Base-by-base conservation (phyloP, 129 eudicot species). In the carrot (Daucus carota) region DNA sequence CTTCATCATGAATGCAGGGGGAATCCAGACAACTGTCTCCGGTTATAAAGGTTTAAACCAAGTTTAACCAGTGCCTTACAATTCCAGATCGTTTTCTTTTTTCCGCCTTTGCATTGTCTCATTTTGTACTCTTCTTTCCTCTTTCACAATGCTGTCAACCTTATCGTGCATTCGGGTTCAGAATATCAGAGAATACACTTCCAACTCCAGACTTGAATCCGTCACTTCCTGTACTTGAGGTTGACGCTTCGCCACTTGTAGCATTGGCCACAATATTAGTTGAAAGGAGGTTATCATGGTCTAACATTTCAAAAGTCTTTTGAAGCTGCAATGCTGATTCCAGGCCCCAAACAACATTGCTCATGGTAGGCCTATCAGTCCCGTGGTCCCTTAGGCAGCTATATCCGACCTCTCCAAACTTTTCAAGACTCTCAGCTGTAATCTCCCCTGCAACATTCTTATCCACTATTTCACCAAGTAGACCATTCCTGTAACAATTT, bases 311-410 rank as follows among this genome's bases (percentile, higher is more conserved):
- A 18, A 1, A 8, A 12, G 72, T 5, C 72, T 66, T 43, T 66
- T 66, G 72, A 4, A 66, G 72, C 72, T 66, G 72, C 72, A 66
- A 33, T 66, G 72, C 72, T 32, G 16, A 0, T 17, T 66, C 72
- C 4, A 66, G 72, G 43, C 72, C 33, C 44, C 3, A 66, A 66
- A 66, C 42, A 66, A 66, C 43, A 33, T 66, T 43, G 9, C 72
- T 33, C 43, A 66, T 66, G 20, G 72, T 33, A 14, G 72, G 72
- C 42, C 72, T 66, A 29, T 66, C 72, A 33, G 2, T 66, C 13
- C 72, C 72, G 4, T 66, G 41, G 42, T 15, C 72, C 42, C 41
- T 17, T 14, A 66, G n/a, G 43, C 72, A 66, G 38, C 8, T 66
- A 33, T 29, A 66, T 66, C 43, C 72, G 9, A 66, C 41, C 11